phyloP scores from a whole-genome alignment of 164 flowering plant species.

The Berberis thunbergii region DNA sequence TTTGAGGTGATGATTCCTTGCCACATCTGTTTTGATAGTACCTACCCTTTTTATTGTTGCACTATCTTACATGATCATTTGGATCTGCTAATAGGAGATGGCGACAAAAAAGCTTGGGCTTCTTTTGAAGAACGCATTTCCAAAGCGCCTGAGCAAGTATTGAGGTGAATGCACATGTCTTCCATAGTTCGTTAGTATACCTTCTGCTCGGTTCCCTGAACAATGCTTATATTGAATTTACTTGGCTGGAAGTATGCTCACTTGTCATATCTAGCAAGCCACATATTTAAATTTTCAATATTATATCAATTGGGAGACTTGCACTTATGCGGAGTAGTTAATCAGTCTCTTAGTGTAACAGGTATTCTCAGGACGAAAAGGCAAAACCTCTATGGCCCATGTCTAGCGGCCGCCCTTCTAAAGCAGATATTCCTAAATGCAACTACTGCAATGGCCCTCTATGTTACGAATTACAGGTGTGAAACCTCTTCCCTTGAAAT shows the following conservation, averaged over 20 bases:
- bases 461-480: slow-evolving; percentile 71
- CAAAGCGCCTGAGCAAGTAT: slow-evolving; percentile 69
- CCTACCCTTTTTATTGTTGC: not conserved
- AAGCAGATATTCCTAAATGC: slow-evolving; percentile 63
- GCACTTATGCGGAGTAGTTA: not conserved
- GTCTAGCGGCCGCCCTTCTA: slow-evolving; percentile 64
- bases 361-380: slow-evolving; percentile 45
- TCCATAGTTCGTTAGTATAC: not conserved
- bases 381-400: slow-evolving; percentile 91
- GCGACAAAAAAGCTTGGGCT: slow-evolving; percentile 65
- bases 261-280: too few species aligned
- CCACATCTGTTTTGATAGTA: not conserved
- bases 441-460: slow-evolving; percentile 47
- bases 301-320: not conserved
- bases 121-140: slow-evolving; percentile 55
- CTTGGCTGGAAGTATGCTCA: too few species aligned
- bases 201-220: not conserved
- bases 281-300: too few species aligned
- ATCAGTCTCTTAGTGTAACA: slow-evolving; percentile 15
- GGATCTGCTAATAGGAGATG: slow-evolving; percentile 35
- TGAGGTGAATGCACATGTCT: slow-evolving; percentile 42
- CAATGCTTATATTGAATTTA: too few species aligned
- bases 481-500: too few species aligned
- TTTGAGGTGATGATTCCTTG: slow-evolving; percentile 38
- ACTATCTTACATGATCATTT: not conserved